These are phyloP conservation scores for Trypanosoma lewisi DNA, from an alignment of 208 protist species.

Conservation along the genomic window DNA sequence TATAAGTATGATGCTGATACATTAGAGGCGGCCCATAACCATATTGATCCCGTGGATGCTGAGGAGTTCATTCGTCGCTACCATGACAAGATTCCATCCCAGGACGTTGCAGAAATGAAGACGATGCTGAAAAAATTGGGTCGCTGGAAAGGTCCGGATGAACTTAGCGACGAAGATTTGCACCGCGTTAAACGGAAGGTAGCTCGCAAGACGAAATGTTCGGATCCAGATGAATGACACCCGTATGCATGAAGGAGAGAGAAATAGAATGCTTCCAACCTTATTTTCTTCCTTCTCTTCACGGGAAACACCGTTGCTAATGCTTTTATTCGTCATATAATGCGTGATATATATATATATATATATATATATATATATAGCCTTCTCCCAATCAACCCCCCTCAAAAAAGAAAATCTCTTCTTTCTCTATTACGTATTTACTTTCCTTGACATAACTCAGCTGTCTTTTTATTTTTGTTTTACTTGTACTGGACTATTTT, in stretches of 20 bases:
- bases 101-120: conserved; percentile 70
- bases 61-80: conserved; percentile 85
- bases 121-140: conserved; percentile 65
- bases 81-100: conserved; percentile 69
- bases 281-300: neutral
- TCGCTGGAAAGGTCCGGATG: conserved; percentile 72
- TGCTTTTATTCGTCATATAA: neutral
- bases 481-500: neutral
- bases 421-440: neutral
- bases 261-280: neutral
- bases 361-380: no score
- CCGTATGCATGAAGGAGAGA: neutral
- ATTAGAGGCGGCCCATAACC: conserved; percentile 77
- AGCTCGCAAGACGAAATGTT: conserved; percentile 66
- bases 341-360: no score
- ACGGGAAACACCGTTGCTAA: no score
- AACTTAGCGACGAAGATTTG: conserved; percentile 64
- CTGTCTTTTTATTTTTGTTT: neutral
- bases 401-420: no score
- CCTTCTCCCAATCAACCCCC: no score
- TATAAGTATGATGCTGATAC: conserved; percentile 82
- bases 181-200: conserved; percentile 64
- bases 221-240: conserved; percentile 39
- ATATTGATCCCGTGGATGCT: conserved; percentile 70
- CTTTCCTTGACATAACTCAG: neutral